These are phyloP conservation scores for Coemansia sp. DNA, from an alignment of 192 early-diverging fungal species.

Conservation along the genomic window DNA sequence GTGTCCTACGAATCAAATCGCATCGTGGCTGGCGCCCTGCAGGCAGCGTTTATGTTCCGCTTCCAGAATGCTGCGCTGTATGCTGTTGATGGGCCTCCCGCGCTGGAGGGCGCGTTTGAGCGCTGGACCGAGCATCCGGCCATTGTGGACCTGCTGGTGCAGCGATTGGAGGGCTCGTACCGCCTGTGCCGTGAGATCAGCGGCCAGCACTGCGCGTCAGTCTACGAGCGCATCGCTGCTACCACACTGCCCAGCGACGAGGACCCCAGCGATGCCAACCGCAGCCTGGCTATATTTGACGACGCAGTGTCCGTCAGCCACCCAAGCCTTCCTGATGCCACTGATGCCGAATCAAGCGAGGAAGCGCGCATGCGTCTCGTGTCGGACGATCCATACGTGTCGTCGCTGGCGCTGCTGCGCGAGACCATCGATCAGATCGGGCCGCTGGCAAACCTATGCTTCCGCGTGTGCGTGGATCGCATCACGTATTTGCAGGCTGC, in stretches of 20 bases:
- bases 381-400: conserved; percentile 24
- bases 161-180: conserved; percentile 29
- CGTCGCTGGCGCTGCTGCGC: conserved; percentile 34
- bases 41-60: conserved; percentile 33
- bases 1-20: conserved; percentile 40
- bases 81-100: conserved; percentile 2
- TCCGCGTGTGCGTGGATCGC: conserved; percentile 40
- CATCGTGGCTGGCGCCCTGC: conserved; percentile 16
- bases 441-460: conserved; percentile 36
- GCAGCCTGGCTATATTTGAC: conserved; percentile 15
- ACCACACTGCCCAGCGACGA: conserved; percentile 29
- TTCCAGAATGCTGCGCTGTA: conserved; percentile 34
- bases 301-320: conserved; percentile 25
- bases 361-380: not conserved
- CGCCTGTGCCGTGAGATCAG: conserved; percentile 35
- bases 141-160: conserved; percentile 22
- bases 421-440: conserved; percentile 38
- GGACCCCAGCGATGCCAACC: not conserved
- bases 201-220: conserved; percentile 15
- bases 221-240: conserved; percentile 33
- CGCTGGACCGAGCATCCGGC: conserved; percentile 30
- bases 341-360: not conserved
- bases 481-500: conserved; percentile 8
- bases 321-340: not conserved
- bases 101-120: not conserved